phyloP scores from a whole-genome alignment of 805 yeast species.

The Candida boleticola region DNA sequence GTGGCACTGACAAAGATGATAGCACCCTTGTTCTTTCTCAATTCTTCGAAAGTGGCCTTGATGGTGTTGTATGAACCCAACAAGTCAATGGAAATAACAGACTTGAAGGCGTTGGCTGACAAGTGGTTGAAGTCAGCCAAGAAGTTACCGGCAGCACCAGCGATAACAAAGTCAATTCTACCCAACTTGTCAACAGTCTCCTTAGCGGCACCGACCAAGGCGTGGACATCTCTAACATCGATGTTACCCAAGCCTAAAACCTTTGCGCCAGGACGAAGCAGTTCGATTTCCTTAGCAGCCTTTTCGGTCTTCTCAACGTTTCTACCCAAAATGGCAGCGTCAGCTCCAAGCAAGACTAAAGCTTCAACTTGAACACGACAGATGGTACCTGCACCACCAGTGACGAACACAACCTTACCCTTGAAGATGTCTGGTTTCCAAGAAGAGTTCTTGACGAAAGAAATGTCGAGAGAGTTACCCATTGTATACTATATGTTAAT shows the following conservation, averaged over 20 bases:
- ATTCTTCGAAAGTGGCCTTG: slow-evolving; percentile 72
- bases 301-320: slow-evolving; percentile 59
- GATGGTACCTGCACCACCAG: slow-evolving; percentile 97
- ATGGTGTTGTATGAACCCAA: slow-evolving; percentile 87
- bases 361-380: slow-evolving; percentile 90
- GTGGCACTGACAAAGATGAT: slow-evolving; percentile 84
- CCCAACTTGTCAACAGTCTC: slow-evolving; percentile 69
- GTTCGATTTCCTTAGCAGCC: slow-evolving; percentile 67
- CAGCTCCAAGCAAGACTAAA: slow-evolving; percentile 76
- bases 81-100: slow-evolving; percentile 83
- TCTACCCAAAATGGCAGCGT: slow-evolving; percentile 85
- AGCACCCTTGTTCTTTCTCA: slow-evolving; percentile 65
- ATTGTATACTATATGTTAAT: slow-evolving; percentile 9
- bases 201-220: slow-evolving; percentile 62
- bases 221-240: slow-evolving; percentile 73
- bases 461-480: slow-evolving; percentile 28
- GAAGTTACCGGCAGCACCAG: slow-evolving; percentile 97
- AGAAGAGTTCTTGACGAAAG: slow-evolving; percentile 24
- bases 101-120: slow-evolving; percentile 82
- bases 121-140: slow-evolving; percentile 74
- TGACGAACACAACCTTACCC: slow-evolving; percentile 84
- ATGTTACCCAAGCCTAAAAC: slow-evolving; percentile 71
- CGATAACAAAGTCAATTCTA: slow-evolving; percentile 79
- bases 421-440: slow-evolving; percentile 67
- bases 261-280: slow-evolving; percentile 54